Conservation (phyloP, 2,329 filamentous ascomycete species). For the Sclerotinia sclerotiorum region DNA sequence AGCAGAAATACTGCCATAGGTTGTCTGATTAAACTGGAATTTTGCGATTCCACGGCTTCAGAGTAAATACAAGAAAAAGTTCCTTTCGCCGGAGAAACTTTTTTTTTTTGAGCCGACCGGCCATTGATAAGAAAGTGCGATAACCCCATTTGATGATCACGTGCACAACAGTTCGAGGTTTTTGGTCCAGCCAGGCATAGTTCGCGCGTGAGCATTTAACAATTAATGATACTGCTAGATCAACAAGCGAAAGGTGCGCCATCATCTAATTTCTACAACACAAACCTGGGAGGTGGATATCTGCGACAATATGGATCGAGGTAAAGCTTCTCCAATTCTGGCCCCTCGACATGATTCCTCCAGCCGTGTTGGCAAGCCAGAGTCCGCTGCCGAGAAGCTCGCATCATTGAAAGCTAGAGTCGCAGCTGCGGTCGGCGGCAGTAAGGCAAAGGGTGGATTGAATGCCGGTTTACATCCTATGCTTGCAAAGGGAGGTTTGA, state of each 20-base stretch:
- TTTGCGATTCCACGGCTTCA: conserved; percentile 4
- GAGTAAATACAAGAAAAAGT: conserved; percentile 21
- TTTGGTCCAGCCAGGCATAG: not conserved
- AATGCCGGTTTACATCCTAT: conserved; percentile 43
- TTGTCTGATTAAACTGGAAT: conserved; percentile 13
- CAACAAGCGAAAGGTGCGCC: not conserved
- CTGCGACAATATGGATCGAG: conserved; percentile 51
- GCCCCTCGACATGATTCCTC: conserved; percentile 56
- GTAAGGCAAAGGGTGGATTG: conserved; percentile 48
- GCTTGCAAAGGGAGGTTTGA: conserved; percentile 44
- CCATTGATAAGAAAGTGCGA: conserved; percentile 20
- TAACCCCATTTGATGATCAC: not conserved
- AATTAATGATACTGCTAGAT: not conserved
- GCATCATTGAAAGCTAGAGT: conserved; percentile 79
- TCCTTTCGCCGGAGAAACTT: conserved; percentile 17
- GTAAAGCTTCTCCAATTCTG: conserved; percentile 50
- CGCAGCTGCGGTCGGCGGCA: conserved; percentile 66
- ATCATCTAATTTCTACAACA: not conserved
- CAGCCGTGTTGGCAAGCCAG: conserved; percentile 55
- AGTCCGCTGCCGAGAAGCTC: conserved; percentile 63
- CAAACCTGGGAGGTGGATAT: not conserved
- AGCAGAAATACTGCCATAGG: conserved; percentile 24
- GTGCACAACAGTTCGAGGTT: not conserved
- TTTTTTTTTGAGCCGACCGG: conserved; percentile 21
- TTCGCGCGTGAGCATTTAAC: conserved; percentile 2